Conservation (phyloP, 139 green algal species). For the Edaphochlamys debaryana region DNA sequence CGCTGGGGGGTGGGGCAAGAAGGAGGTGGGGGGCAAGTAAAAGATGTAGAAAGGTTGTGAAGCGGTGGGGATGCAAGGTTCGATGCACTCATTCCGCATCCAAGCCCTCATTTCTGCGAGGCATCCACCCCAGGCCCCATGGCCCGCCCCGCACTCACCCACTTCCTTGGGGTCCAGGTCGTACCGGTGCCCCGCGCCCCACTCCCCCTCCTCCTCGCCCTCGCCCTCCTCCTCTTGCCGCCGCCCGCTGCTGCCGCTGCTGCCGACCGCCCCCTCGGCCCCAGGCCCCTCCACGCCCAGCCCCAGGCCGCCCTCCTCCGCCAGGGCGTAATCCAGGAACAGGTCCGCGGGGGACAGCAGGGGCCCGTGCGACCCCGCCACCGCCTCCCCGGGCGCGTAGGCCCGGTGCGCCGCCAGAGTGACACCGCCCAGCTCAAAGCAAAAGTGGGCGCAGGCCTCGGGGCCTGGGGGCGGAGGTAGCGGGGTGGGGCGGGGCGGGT, state of each 20-base stretch:
- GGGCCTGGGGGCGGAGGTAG: not conserved
- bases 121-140: no score
- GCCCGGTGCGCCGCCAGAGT: conserved; percentile 42
- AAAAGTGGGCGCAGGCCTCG: conserved; percentile 12
- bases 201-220: not conserved
- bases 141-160: conserved; percentile 36
- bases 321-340: conserved; percentile 69
- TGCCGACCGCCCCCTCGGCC: not conserved
- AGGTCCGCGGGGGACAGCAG: conserved; percentile 58
- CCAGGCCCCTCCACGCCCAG: not conserved
- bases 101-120: no score
- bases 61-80: no score
- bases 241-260: not conserved
- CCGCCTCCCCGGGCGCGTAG: conserved; percentile 52
- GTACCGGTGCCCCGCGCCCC: conserved; percentile 10
- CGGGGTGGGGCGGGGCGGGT: not conserved
- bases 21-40: not conserved
- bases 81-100: no score
- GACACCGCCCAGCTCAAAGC: conserved; percentile 14
- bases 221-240: not conserved
- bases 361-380: conserved; percentile 63
- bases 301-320: conserved; percentile 21
- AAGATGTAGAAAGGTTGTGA: no score
- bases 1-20: conserved; percentile 9
- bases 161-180: conserved; percentile 21